phyloP scores from a whole-genome alignment of 257 asterid species.

The Fraxinus cuspidata region DNA sequence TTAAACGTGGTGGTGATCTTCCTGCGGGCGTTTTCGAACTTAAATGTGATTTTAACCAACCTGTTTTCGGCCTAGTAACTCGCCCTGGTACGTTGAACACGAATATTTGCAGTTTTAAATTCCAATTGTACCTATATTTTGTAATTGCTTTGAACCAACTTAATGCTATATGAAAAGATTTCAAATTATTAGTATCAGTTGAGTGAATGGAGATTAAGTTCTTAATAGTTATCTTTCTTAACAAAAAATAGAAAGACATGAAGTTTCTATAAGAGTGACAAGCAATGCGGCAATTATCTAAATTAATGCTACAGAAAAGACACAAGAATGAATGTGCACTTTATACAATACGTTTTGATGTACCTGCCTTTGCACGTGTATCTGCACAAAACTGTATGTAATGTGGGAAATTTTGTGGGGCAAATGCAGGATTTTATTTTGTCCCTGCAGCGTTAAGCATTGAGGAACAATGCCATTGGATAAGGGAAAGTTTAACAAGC shows the following conservation, averaged over 20 bases:
- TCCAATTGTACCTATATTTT: background rate
- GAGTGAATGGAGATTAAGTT: too few species aligned
- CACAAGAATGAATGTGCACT: background rate
- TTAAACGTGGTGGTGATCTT: slow-evolving; percentile 47
- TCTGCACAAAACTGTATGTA: background rate
- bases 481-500: slow-evolving; percentile 72
- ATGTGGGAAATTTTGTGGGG: slow-evolving; percentile 11
- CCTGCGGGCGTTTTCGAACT: slow-evolving; percentile 55
- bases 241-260: background rate
- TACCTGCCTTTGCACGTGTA: too few species aligned
- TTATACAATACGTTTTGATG: background rate
- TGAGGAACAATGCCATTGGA: slow-evolving; percentile 83
- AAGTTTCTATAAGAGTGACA: background rate
- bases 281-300: background rate
- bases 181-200: too few species aligned
- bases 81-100: slow-evolving; percentile 66
- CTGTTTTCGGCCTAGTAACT: slow-evolving; percentile 67
- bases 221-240: too few species aligned
- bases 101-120: background rate
- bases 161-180: too few species aligned
- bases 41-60: slow-evolving; percentile 48
- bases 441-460: slow-evolving; percentile 80
- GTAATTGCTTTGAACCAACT: too few species aligned
- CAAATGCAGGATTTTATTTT: slow-evolving; percentile 75
- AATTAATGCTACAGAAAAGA: background rate